Evolutionary conservation across 2,329 filamentous ascomycete species (phyloP), one percentile per base, ranked within the genome.

Genomic region (Venturia carpophila): DNA sequence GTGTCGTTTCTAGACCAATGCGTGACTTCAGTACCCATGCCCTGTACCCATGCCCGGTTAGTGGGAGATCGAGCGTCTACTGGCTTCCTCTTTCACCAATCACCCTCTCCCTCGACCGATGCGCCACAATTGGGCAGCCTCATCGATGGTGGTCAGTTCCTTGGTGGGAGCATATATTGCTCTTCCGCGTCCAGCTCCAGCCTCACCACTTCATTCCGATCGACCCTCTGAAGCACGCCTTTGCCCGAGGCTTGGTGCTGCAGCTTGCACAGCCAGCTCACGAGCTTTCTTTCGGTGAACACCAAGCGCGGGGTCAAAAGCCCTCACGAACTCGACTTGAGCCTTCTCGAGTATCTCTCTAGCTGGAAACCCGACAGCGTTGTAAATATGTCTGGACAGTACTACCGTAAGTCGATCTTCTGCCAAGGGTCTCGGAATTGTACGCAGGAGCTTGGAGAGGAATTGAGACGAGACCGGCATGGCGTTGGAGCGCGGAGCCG

Each of bases 81-180:
- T 5, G 52, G 27, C 19, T 19, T 19, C 17, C 34, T 30, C 52
- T 58, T 21, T 58, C 52, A 58, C 52, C 52, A 58, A 58, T 58
- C 52, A 58, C 34, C 30, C 30, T n/a, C 52, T n/a, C 19, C 13
- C 27, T 37, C 52, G 13, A 39, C 47, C 24, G 6, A 58, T 37
- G 30, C 52, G 52, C 52, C 52, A 58, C 52, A 37, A 56, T 56
- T 34, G 52, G 47, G 30, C 52, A 52, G 47, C 47, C n/a, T 21
- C 45, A 47, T 47, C 7, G 13, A 55, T 34, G 49, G 49, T 55
- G 11, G 49, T 55, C 49, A 55, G 49, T 24, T 58, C 52, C 19
- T n/a, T 2, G 52, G 27, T 15, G 30, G 30, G 19, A 24, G 30
- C 30, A 37, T 34, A n/a, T 21, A 34, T 58, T 37, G 52, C 27